Evolutionary conservation across 805 yeast genomes (phyloP).

Genomic region (Yamadazyma endophytica): DNA sequence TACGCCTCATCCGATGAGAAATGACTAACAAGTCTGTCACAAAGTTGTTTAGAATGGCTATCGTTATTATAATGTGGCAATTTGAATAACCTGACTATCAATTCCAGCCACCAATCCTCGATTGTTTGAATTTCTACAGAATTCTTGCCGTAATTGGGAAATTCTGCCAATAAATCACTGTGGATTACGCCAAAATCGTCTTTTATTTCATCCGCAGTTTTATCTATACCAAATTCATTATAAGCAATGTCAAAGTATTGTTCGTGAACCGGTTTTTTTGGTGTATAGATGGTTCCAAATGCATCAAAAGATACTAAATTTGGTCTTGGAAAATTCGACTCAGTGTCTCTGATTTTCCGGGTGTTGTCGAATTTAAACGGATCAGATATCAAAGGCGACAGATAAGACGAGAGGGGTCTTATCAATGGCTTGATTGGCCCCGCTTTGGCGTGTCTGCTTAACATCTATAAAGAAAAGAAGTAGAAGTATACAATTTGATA

Average conservation of each 20-base stretch:
- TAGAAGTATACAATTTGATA: too few species aligned
- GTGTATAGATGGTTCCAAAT: slow-evolving; percentile 61
- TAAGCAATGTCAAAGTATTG: slow-evolving; percentile 49
- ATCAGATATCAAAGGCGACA: slow-evolving; percentile 16
- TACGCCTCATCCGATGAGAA: slow-evolving; percentile 54
- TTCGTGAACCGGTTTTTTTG: slow-evolving; percentile 48
- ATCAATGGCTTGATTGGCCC: too few species aligned
- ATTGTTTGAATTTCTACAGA: slow-evolving; percentile 15
- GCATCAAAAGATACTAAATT: slow-evolving; percentile 61
- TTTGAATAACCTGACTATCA: slow-evolving; percentile 42
- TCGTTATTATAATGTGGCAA: slow-evolving; percentile 19
- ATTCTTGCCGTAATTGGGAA: slow-evolving; percentile 63
- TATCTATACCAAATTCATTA: slow-evolving; percentile 37
- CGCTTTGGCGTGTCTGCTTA: too few species aligned
- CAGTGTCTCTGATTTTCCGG: slow-evolving; percentile 22
- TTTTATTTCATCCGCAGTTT: slow-evolving; percentile 20
- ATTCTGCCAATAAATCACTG: slow-evolving; percentile 28
- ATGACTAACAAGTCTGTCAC: slow-evolving; percentile 40
- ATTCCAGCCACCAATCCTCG: slow-evolving; percentile 56
- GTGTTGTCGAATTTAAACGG: slow-evolving; percentile 21
- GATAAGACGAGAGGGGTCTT: too few species aligned
- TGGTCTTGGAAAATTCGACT: slow-evolving; percentile 33
- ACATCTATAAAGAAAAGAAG: too few species aligned
- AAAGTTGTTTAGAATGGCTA: slow-evolving; percentile 30
- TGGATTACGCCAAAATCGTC: slow-evolving; percentile 28